phyloP scores from a whole-genome alignment of 768 basidiomycete species.

The Kwoniella sp. region DNA sequence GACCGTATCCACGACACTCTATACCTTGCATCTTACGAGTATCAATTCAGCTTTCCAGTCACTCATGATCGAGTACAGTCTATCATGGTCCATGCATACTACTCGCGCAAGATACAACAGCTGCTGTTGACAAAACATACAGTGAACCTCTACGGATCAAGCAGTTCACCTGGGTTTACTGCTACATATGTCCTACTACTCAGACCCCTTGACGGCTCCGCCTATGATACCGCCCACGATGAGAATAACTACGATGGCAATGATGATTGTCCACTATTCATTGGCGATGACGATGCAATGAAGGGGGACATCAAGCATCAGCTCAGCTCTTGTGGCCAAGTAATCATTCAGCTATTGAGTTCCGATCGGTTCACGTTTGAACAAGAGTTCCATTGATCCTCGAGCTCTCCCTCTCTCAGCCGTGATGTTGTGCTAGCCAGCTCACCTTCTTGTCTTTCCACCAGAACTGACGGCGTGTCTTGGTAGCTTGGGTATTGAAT shows the following conservation, averaged over 20 bases:
- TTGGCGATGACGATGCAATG: no score
- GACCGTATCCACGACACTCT: no score
- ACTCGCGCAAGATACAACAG: no score
- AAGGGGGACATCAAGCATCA: no score
- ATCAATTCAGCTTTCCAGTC: not conserved
- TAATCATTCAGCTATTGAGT: no score
- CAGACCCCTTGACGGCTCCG: constrained; percentile 26
- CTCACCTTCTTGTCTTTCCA: constrained; percentile 44
- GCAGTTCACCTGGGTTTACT: no score
- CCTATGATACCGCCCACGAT: constrained; percentile 28
- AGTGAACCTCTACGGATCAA: no score
- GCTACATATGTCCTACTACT: not conserved
- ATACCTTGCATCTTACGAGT: constrained; percentile 7
- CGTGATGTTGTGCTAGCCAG: not conserved
- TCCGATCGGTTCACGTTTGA: no score
- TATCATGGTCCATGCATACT: not conserved
- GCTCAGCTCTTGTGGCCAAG: not conserved
- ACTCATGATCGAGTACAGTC: not conserved
- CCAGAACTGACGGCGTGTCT: constrained; percentile 36
- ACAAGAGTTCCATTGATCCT: no score
- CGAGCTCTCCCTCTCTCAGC: no score
- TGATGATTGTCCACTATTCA: constrained; percentile 37
- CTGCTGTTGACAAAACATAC: no score
- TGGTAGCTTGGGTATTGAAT: constrained; percentile 26
- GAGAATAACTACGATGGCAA: constrained; percentile 24